Evolutionary conservation across 192 early-diverging fungal genomes (phyloP).

Genomic region (Coemansia sp.): DNA sequence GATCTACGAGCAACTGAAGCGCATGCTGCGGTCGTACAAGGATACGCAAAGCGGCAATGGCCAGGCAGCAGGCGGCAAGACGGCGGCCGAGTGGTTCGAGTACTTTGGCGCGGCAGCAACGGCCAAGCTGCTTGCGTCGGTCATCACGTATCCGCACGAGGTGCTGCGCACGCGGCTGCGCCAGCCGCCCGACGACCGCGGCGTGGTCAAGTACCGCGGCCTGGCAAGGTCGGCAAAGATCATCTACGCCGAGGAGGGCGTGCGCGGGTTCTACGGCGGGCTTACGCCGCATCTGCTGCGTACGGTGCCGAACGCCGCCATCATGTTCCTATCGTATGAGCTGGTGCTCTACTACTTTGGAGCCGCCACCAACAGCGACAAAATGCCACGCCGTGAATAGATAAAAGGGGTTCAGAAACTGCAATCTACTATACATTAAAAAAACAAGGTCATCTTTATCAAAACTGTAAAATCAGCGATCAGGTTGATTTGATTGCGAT

Average conservation of each 20-base stretch:
- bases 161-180: conserved; percentile 89
- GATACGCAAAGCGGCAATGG: no score
- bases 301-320: conserved; percentile 94
- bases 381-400: background rate
- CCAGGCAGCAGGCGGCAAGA: conserved; percentile 21
- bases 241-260: conserved; percentile 79
- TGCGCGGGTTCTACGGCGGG: conserved; percentile 90
- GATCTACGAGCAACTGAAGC: conserved; percentile 93
- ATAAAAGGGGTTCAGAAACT: no score
- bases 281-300: conserved; percentile 92
- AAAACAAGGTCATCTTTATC: no score
- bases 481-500: no score
- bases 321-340: conserved; percentile 91
- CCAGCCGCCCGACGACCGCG: conserved; percentile 73
- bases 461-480: no score
- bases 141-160: conserved; percentile 94
- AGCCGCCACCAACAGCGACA: conserved; percentile 4
- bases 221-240: conserved; percentile 60
- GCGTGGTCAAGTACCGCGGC: conserved; percentile 75
- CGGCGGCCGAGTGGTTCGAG: conserved; percentile 73
- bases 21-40: conserved; percentile 18
- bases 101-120: conserved; percentile 80
- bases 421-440: no score
- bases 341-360: conserved; percentile 63
- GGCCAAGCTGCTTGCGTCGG: conserved; percentile 87